phyloP scores from a whole-genome alignment of 225 moss, liverwort and hornwort genomes.

The Bryoerythrophyllum caledonicum region DNA sequence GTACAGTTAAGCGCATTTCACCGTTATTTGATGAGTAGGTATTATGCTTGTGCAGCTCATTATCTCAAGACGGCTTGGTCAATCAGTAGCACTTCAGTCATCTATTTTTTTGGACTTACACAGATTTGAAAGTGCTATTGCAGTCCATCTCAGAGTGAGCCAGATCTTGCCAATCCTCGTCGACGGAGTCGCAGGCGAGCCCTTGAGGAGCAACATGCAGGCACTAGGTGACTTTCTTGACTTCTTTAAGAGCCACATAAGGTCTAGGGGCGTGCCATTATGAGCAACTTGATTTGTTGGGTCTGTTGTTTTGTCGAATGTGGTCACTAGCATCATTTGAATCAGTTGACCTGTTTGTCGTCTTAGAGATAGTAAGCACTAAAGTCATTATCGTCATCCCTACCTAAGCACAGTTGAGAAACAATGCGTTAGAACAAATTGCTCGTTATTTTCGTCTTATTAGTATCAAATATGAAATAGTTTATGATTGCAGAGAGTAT shows the following conservation, averaged over 20 bases:
- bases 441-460: neutral
- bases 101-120: conserved; percentile 15
- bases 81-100: neutral
- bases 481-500: neutral
- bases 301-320: neutral
- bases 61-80: neutral
- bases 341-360: neutral
- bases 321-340: neutral
- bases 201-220: conserved; percentile 66
- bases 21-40: neutral
- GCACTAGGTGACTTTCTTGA: conserved; percentile 64
- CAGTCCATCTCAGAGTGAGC: conserved; percentile 97
- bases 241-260: conserved; percentile 12
- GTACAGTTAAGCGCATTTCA: neutral
- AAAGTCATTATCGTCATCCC: conserved; percentile 3
- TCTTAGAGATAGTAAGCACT: neutral
- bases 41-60: neutral
- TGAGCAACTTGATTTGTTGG: neutral
- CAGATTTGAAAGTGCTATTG: conserved; percentile 33
- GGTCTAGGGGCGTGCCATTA: neutral
- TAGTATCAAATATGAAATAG: neutral
- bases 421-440: neutral
- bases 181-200: conserved; percentile 77
- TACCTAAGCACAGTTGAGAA: neutral
- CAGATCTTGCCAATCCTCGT: conserved; percentile 87